Base-by-base conservation (phyloP, 148 eudicot genomes). In the Euryodendron excelsum region DNA sequence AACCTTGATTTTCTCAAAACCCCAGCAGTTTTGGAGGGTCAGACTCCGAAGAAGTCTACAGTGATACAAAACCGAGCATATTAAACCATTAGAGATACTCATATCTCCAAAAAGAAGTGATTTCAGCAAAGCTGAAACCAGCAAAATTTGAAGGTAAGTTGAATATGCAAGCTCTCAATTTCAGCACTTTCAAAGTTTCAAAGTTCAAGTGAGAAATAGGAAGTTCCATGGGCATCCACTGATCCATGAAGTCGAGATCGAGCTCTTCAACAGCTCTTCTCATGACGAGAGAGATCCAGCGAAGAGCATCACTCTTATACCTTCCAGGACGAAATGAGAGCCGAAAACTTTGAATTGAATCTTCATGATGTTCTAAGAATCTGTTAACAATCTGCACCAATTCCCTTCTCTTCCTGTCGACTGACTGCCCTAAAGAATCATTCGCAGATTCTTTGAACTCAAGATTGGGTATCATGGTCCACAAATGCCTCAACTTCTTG, bases 381-480 rank as follows among this genome's bases (percentile, higher is more conserved):
- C 53, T 47, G 56, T 70, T 36, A 45, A 70, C 47, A 34, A 70
- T 31, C 14, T 47, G 34, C 1, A 70, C 56, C 20, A 70, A 47
- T 33, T 70, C 47, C 44, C 74, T 70, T 13, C 47, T 70, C 56
- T 70, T 70, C 20, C 55, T 17, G 25, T 70, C 74, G 1, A 70
- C 74, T 45, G 28, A 45, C 44, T 44, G 74, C 25, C 47, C 47
- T 31, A 70, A 70, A 44, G 55, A 45, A 70, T 45, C 74, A 47
- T 70, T 56, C 4, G 41, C 74, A 45, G 74, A 70, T 70, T 70
- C 74, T 70, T 47, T 70, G 41, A 70, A 70, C 74, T 70, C 74
- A 25, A 70, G 74, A 30, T 70, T 53, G 56, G 74, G 74, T 37
- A 70, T 45, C 47, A 56, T 47, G 28, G 74, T 70, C 74, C 74